phyloP scores from a whole-genome alignment of 1,284 basidiomycete genomes.

The Ceratobasidium sp. region DNA sequence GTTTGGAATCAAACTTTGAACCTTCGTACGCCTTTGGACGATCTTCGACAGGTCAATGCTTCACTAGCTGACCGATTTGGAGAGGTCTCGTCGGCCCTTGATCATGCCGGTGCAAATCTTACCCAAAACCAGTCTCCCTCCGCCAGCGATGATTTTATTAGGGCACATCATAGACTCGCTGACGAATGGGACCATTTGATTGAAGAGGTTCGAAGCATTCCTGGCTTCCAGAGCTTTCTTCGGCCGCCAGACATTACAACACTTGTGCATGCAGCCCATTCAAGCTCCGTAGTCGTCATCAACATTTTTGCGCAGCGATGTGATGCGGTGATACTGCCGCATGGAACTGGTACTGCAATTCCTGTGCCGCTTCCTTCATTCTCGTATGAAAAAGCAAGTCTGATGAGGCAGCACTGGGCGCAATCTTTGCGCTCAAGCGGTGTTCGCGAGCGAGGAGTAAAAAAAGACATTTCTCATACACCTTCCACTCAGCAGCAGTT shows the following conservation, averaged over 20 bases:
- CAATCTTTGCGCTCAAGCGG: background rate
- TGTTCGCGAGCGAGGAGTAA: background rate
- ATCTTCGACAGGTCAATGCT: slow-evolving; percentile 45
- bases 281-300: slow-evolving; percentile 1
- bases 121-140: background rate
- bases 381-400: background rate
- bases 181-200: slow-evolving; percentile 11
- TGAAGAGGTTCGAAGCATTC: background rate
- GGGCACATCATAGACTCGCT: background rate
- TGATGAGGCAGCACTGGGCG: background rate
- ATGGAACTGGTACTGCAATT: too few species aligned
- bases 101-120: slow-evolving; percentile 45
- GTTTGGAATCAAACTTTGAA: slow-evolving; percentile 56
- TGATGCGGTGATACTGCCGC: background rate
- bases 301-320: background rate
- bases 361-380: background rate
- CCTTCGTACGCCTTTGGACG: slow-evolving; percentile 55
- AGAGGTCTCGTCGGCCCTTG: slow-evolving; percentile 45
- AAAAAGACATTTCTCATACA: background rate
- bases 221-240: background rate
- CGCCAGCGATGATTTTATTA: background rate
- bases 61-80: background rate
- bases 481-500: background rate
- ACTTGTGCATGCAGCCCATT: background rate
- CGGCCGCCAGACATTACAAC: background rate